Conservation (phyloP, 2,329 filamentous ascomycete species). For the Aspergillus ustus region DNA sequence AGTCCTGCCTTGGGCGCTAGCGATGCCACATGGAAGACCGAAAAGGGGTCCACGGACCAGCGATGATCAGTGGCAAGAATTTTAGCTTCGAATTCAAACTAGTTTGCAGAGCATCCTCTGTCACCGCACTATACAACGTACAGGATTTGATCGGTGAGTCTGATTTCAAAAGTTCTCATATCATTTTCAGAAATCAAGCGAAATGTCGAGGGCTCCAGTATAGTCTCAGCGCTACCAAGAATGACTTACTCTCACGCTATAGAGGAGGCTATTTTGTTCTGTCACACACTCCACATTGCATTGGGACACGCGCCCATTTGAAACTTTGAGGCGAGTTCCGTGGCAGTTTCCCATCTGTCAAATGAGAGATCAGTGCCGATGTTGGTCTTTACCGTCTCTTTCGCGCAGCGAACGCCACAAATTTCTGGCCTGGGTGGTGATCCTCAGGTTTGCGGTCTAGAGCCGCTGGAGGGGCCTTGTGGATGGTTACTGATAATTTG, state of each 20-base stretch:
- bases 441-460: not conserved
- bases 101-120: not conserved
- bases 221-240: conserved; percentile 6
- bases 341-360: conserved; percentile 6
- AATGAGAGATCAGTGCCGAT: conserved; percentile 12
- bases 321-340: conserved; percentile 8
- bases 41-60: not conserved
- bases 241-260: not conserved
- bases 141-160: not conserved
- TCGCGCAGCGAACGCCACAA: conserved; percentile 11
- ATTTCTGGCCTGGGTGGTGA: not conserved
- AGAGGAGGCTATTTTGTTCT: conserved; percentile 13
- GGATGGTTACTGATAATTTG: not conserved
- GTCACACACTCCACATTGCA: conserved; percentile 16
- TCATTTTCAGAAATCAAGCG: not conserved
- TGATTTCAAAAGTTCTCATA: not conserved
- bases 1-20: not conserved
- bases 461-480: not conserved
- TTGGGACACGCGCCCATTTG: conserved; percentile 11
- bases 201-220: not conserved
- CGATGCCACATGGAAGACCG: conserved; percentile 8
- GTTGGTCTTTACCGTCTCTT: conserved; percentile 10
- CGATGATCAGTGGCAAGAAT: conserved; percentile 1
- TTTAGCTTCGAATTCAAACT: not conserved
- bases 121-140: not conserved